Evolutionary conservation across 306 rosid species (phyloP), one percentile per base, ranked within the genome.

Genomic region (Calophaca sinica): DNA sequence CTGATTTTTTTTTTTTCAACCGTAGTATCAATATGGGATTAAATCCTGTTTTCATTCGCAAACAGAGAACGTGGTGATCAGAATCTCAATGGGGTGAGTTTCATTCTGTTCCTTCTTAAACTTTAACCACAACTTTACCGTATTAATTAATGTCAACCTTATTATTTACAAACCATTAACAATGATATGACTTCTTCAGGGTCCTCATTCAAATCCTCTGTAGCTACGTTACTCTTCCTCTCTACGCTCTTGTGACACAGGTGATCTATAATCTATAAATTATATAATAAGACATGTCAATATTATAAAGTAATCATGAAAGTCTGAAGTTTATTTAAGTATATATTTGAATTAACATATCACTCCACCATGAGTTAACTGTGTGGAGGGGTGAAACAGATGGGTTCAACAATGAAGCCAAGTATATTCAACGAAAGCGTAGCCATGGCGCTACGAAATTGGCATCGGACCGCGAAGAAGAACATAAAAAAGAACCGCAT

Each of bases 201-300:
- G 88, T 88, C 46, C 67, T 89, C 38, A 63, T 92, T 61, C 89
- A 92, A 59, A 84, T 92, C 70, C 89, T 92, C 1, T 92, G 97
- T 86, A 92, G 97, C 81, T 92, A 92, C 55, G 97, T 92, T 14
- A 92, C 93, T 31, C 88, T 92, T 32, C 97, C 97, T 31, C 96
- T 92, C 26, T 84, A 92, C 52, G 97, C 97, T 53, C 87, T 92
- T 1, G 97, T 92, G 10, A 89, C 93, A 9, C 97, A 92, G 93
- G 97, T 91, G 77, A 69, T 2, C 6, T 41, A 12, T 49, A 12
- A n/a, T 36, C 6, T 36, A 36, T 20, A 20, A 20, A 20, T 20
- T 20, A 20, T 20, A 20, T 20, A 20, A 20, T 20, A 20, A 20
- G 26, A 20, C 26, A 20, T 20, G 26, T 20, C 26, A 20, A 20